Evolutionary conservation across 768 basidiomycete genomes (phyloP).

Genomic region (Infundibulicybe gibba): DNA sequence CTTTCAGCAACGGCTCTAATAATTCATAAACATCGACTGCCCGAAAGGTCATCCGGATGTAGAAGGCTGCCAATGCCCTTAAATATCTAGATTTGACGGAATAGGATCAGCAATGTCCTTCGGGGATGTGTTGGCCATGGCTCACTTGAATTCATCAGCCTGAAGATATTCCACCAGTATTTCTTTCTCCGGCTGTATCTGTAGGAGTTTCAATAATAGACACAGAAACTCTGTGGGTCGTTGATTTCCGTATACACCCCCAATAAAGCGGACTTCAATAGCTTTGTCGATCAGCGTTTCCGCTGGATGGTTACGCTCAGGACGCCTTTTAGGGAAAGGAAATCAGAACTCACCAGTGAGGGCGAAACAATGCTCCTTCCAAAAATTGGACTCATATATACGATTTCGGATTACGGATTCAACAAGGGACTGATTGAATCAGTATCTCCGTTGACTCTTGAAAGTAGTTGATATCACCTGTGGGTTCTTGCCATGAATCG

Average conservation of each 20-base stretch:
- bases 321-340: not conserved
- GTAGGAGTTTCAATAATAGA: constrained; percentile 88
- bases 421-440: constrained; percentile 67
- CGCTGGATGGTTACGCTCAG: constrained; percentile 40
- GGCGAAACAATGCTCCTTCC: constrained; percentile 99
- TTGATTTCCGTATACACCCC: constrained; percentile 95
- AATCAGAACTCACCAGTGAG: constrained; percentile 64
- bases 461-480: constrained; percentile 51
- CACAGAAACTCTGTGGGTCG: constrained; percentile 93
- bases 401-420: constrained; percentile 95
- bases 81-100: constrained; percentile 62
- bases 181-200: constrained; percentile 97
- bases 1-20: constrained; percentile 91
- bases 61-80: constrained; percentile 88
- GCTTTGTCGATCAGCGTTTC: constrained; percentile 94
- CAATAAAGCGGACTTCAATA: constrained; percentile 75
- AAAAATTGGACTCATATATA: constrained; percentile 92
- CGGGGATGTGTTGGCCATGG: constrained; percentile 4
- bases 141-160: constrained; percentile 98
- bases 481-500: constrained; percentile 97
- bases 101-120: too few species aligned
- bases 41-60: constrained; percentile 92
- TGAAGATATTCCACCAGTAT: constrained; percentile 92
- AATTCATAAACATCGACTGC: constrained; percentile 89
- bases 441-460: too few species aligned